A percentile compares a stretch with the other conserved stretches of the same genome.
phyloP scores from a whole-genome alignment of 208 protist species.

The Phytomonas sp. region DNA sequence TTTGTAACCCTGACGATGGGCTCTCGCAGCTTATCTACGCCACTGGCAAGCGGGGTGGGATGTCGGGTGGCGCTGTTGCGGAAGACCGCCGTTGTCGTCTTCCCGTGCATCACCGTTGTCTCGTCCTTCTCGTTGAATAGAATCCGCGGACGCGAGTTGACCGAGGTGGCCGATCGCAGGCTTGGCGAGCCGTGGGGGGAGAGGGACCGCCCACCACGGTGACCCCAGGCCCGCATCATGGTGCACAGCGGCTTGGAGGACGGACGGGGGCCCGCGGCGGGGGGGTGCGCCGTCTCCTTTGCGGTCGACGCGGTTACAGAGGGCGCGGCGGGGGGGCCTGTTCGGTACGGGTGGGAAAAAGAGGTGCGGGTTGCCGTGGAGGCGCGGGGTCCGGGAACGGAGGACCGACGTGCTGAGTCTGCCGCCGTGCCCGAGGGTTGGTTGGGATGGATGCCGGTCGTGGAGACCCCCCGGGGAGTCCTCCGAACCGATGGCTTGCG shows the following conservation, averaged over 20 bases:
- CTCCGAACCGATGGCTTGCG: not conserved
- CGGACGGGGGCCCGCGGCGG: not conserved
- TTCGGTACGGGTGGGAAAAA: not conserved
- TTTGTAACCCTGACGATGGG: not conserved
- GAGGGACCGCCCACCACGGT: not conserved
- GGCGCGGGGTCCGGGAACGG: no score
- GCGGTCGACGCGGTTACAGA: not conserved
- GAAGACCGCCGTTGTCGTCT: slow-evolving; percentile 59
- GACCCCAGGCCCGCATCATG: not conserved
- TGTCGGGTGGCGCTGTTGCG: slow-evolving; percentile 7
- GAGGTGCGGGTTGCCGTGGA: not conserved
- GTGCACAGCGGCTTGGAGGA: not conserved
- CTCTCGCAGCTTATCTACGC: not conserved
- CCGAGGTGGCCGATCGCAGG: not conserved
- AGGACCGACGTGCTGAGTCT: not conserved
- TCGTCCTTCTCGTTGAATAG: slow-evolving; percentile 13
- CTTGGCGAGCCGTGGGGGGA: not conserved
- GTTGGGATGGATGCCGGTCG: not conserved
- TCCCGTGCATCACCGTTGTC: slow-evolving; percentile 36
- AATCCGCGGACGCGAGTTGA: slow-evolving; percentile 1
- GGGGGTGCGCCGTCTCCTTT: not conserved
- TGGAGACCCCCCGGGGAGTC: not conserved
- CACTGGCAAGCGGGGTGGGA: not conserved
- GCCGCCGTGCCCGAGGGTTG: not conserved
- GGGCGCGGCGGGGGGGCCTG: no score